phyloP scores from a whole-genome alignment of 495 filamentous ascomycete species.

The Penicillium simplicissimum region DNA sequence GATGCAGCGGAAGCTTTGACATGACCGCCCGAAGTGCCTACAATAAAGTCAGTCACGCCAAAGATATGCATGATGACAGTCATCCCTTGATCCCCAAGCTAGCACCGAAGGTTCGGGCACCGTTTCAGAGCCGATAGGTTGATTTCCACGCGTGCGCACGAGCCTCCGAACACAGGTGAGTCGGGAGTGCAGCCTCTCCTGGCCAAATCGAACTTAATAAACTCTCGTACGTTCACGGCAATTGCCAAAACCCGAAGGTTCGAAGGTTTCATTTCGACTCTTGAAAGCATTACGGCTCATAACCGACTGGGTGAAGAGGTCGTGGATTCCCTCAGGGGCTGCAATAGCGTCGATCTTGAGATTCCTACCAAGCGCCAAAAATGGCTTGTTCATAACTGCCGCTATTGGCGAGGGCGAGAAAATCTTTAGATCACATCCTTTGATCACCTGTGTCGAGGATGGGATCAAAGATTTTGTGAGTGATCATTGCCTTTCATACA shows the following conservation, averaged over 20 bases:
- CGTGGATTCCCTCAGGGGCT: background rate
- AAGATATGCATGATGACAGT: too few species aligned
- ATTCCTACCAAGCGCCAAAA: too few species aligned
- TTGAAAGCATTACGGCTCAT: background rate
- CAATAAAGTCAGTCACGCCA: background rate
- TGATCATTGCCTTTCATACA: too few species aligned
- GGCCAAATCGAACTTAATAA: background rate
- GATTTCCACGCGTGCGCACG: too few species aligned
- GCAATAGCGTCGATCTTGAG: background rate
- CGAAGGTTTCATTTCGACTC: background rate
- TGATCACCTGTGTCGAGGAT: too few species aligned
- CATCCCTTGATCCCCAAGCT: background rate
- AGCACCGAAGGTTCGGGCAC: background rate
- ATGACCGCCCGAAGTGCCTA: conserved; percentile 1
- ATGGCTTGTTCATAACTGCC: too few species aligned
- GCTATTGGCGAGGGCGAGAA: too few species aligned
- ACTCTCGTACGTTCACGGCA: background rate
- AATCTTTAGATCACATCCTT: too few species aligned
- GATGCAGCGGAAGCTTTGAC: background rate
- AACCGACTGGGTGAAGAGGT: background rate
- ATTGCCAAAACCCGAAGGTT: background rate
- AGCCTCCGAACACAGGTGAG: too few species aligned
- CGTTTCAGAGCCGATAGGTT: conserved; percentile 1
- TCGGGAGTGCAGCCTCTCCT: too few species aligned
- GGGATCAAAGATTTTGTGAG: too few species aligned